Percentiles rank a stretch among this genome's conserved stretches.
These are phyloP conservation scores for Xerocomus alliaceus DNA, from an alignment of 1,284 basidiomycete species.

Conservation along the genomic window DNA sequence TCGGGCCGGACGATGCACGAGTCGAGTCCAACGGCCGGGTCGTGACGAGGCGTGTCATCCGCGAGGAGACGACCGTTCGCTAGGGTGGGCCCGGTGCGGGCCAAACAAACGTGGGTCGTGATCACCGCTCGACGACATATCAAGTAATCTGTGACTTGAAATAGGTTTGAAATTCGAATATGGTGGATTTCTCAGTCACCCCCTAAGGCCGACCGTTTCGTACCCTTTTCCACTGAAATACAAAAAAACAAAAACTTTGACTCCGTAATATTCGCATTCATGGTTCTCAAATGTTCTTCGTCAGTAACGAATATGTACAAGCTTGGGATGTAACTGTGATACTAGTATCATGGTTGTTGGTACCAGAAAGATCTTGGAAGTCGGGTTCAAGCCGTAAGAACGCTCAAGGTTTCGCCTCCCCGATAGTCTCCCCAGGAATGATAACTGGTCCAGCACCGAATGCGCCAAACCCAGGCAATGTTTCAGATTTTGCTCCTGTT, in stretches of 20 bases:
- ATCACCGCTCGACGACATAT: not conserved
- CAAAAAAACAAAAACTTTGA: not conserved
- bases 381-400: too few species aligned
- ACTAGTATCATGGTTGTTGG: not conserved
- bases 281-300: not conserved
- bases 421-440: constrained; percentile 35
- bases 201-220: too few species aligned
- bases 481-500: constrained; percentile 24
- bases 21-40: constrained; percentile 37
- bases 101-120: constrained; percentile 26
- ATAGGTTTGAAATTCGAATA: constrained; percentile 25
- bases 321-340: constrained; percentile 7
- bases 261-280: not conserved
- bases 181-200: not conserved
- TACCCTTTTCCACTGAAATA: too few species aligned
- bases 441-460: constrained; percentile 37
- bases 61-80: constrained; percentile 7
- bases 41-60: constrained; percentile 21
- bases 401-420: constrained; percentile 16
- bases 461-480: constrained; percentile 29
- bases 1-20: constrained; percentile 32
- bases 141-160: not conserved
- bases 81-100: constrained; percentile 9
- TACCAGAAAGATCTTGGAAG: too few species aligned
- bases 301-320: constrained; percentile 9